Evolutionary conservation across 2,329 filamentous ascomycete genomes (phyloP).

Genomic region (Beauveria sp.): DNA sequence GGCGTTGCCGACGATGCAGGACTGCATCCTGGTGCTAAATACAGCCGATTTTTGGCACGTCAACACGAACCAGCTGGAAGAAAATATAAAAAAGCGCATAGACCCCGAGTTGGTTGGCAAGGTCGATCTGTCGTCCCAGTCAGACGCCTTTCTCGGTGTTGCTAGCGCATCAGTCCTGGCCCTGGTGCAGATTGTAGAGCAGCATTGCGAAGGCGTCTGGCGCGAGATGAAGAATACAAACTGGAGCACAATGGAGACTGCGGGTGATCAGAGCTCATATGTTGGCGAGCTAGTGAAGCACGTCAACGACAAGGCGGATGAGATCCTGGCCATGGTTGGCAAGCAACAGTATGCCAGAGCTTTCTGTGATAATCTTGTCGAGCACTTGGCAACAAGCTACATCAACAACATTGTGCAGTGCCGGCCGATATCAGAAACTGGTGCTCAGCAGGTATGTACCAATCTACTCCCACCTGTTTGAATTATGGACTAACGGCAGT

Average conservation of each 20-base stretch:
- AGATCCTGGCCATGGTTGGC: conserved; percentile 68
- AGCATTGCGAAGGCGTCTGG: conserved; percentile 80
- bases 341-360: conserved; percentile 93
- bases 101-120: conserved; percentile 67
- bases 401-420: conserved; percentile 81
- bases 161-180: conserved; percentile 80
- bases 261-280: conserved; percentile 89
- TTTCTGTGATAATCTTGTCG: conserved; percentile 93
- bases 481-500: conserved; percentile 17
- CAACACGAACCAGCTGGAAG: conserved; percentile 87
- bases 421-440: conserved; percentile 84
- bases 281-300: conserved; percentile 72
- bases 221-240: conserved; percentile 95
- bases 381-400: conserved; percentile 72
- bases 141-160: conserved; percentile 91
- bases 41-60: conserved; percentile 96
- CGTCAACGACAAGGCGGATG: conserved; percentile 62
- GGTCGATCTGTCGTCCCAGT: conserved; percentile 86
- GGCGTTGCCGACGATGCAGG: conserved; percentile 54
- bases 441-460: conserved; percentile 70
- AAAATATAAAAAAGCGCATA: conserved; percentile 86
- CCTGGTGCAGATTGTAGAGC: conserved; percentile 76
- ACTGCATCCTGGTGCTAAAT: conserved; percentile 81
- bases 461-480: too few species aligned
- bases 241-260: conserved; percentile 89